Percentiles rank a stretch among this genome's conserved stretches.
Conservation (phyloP, 371 early-diverging fungal species). For the Sporodiniella umbellata region DNA sequence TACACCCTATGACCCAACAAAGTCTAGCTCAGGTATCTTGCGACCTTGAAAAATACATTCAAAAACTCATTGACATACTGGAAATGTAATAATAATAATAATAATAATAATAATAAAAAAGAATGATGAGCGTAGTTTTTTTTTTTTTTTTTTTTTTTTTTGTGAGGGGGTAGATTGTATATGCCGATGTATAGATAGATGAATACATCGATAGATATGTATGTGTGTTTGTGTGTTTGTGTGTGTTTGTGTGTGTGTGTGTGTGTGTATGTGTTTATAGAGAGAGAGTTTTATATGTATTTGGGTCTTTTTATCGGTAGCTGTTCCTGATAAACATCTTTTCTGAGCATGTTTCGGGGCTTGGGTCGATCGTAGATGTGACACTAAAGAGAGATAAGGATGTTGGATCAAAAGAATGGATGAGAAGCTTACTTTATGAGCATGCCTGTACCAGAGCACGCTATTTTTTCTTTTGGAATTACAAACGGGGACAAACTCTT, state of each 20-base stretch:
- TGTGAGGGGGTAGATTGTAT: too few relatives aligned
- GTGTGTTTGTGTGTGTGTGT: too few relatives aligned
- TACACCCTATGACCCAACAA: constrained; percentile 73
- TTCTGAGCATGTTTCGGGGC: constrained; percentile 2
- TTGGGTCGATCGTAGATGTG: constrained; percentile 79
- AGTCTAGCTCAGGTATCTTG: constrained; percentile 82
- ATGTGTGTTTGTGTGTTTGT: too few relatives aligned
- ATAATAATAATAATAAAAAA: too few relatives aligned
- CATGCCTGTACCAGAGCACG: constrained; percentile 87
- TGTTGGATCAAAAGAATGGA: not conserved
- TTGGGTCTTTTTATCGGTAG: constrained; percentile 7
- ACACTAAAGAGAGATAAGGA: constrained; percentile 50
- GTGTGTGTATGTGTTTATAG: too few relatives aligned
- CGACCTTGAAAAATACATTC: constrained; percentile 88
- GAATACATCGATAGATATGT: too few relatives aligned
- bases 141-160: too few relatives aligned
- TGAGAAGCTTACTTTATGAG: constrained; percentile 61
- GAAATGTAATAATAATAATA: constrained; percentile 21
- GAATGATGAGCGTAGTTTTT: too few relatives aligned
- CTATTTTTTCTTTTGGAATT: constrained; percentile 74
- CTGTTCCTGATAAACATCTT: constrained; percentile 4
- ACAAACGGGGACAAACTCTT: constrained; percentile 77
- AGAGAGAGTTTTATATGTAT: not conserved
- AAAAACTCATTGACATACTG: constrained; percentile 63
- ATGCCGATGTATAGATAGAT: too few relatives aligned